These are phyloP conservation scores for Bimuria novae-zelandiae DNA, from an alignment of 2,329 filamentous ascomycete genomes.

Conservation along the genomic window DNA sequence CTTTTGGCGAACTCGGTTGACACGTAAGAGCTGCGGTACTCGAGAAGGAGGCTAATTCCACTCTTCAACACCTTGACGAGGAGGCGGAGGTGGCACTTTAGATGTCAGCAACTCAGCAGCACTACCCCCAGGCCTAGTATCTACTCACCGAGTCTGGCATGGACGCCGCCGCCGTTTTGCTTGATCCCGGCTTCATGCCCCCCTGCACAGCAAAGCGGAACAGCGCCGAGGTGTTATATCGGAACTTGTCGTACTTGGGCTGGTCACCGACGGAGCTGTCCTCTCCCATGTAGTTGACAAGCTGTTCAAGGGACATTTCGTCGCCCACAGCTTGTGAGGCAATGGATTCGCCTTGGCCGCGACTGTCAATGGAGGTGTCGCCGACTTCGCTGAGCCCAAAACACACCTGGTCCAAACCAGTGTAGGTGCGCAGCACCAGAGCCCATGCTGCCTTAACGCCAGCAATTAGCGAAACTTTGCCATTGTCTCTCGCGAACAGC, in stretches of 20 bases:
- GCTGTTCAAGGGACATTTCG: slow-evolving; percentile 12
- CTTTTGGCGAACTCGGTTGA: slow-evolving; percentile 31
- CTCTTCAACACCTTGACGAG: slow-evolving; percentile 27
- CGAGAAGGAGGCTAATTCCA: slow-evolving; percentile 25
- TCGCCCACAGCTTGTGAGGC: slow-evolving; percentile 14
- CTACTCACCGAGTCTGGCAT: slow-evolving; percentile 22
- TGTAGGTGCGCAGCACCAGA: slow-evolving; percentile 38
- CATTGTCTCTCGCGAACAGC: slow-evolving; percentile 12
- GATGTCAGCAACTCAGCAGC: background rate
- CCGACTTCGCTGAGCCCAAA: slow-evolving; percentile 47
- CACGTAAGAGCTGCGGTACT: slow-evolving; percentile 28
- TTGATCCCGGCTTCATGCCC: background rate
- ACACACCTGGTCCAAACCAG: slow-evolving; percentile 38
- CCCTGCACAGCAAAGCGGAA: slow-evolving; percentile 17
- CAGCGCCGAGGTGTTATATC: slow-evolving; percentile 24
- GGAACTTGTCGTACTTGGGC: background rate
- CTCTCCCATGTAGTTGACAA: slow-evolving; percentile 8
- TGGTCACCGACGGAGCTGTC: background rate
- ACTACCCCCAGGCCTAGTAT: background rate
- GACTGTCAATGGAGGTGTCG: background rate
- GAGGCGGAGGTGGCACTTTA: slow-evolving; percentile 26
- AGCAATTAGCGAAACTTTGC: slow-evolving; percentile 12
- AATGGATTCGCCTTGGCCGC: slow-evolving; percentile 1
- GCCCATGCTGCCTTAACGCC: slow-evolving; percentile 35
- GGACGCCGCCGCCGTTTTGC: slow-evolving; percentile 9